Conservation (phyloP, 441 rosid genomes). For the Euphorbia schlechtendalii region DNA sequence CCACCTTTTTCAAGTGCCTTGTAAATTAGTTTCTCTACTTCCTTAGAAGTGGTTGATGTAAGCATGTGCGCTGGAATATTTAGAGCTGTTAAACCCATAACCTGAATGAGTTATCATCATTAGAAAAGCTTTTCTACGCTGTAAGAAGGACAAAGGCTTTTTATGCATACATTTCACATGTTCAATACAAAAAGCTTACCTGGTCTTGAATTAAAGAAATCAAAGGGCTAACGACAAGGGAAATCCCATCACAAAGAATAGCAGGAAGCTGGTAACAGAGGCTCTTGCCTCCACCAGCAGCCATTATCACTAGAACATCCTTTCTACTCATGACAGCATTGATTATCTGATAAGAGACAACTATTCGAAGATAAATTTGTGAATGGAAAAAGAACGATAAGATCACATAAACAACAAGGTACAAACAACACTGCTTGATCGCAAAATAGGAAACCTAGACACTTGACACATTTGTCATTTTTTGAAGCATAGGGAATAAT, state of each 20-base stretch:
- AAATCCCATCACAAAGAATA: slow-evolving; percentile 61
- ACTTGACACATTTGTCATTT: neutral
- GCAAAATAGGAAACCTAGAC: neutral
- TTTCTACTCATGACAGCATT: slow-evolving; percentile 81
- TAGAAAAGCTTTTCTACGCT: slow-evolving; percentile 2
- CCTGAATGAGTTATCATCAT: slow-evolving; percentile 36
- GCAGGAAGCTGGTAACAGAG: slow-evolving; percentile 98
- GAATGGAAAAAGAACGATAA: neutral
- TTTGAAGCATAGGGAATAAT: no score
- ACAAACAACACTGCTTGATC: neutral
- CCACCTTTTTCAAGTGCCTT: slow-evolving; percentile 93
- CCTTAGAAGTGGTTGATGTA: slow-evolving; percentile 82
- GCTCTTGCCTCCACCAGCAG: slow-evolving; percentile 99
- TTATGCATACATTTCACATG: neutral
- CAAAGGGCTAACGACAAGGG: slow-evolving; percentile 28
- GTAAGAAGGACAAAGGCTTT: neutral
- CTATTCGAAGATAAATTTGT: slow-evolving; percentile 2
- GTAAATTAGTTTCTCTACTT: slow-evolving; percentile 83
- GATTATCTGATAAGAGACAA: slow-evolving; percentile 44
- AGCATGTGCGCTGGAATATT: slow-evolving; percentile 88
- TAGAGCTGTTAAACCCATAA: slow-evolving; percentile 84
- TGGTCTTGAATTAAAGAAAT: slow-evolving; percentile 76
- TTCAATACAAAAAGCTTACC: slow-evolving; percentile 34
- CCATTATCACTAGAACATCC: slow-evolving; percentile 94
- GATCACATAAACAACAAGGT: neutral